phyloP scores from a whole-genome alignment of 257 asterid genomes.

The Osmanthus fragrans region DNA sequence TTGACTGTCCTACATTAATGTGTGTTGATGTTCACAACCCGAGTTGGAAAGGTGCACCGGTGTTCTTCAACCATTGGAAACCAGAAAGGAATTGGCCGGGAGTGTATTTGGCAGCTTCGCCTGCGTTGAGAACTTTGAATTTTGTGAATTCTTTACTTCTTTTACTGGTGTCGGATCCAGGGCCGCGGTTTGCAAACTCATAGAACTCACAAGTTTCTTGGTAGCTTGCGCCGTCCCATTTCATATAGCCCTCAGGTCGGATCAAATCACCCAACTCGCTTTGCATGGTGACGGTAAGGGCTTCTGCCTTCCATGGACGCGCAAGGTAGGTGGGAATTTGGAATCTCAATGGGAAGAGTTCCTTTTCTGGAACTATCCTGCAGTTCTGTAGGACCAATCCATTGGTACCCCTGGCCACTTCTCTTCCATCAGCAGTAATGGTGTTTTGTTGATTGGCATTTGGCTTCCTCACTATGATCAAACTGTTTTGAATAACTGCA shows the following conservation, averaged over 20 bases:
- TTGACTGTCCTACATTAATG: too few relatives aligned
- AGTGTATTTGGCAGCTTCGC: constrained; percentile 19
- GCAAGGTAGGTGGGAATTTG: constrained; percentile 41
- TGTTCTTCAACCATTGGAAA: background rate
- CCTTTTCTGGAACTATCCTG: constrained; percentile 53
- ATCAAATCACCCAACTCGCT: constrained; percentile 59
- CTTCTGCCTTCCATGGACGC: constrained; percentile 52
- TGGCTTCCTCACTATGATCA: constrained; percentile 52
- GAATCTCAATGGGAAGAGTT: constrained; percentile 34
- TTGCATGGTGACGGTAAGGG: constrained; percentile 57
- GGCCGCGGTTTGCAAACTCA: constrained; percentile 62
- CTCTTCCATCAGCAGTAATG: constrained; percentile 69
- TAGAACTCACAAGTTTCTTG: constrained; percentile 31
- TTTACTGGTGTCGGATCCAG: constrained; percentile 37
- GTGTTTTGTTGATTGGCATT: constrained; percentile 46
- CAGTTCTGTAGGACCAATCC: constrained; percentile 73
- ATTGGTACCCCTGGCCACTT: constrained; percentile 20
- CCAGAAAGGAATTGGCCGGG: background rate
- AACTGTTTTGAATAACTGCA: constrained; percentile 55
- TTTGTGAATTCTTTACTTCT: constrained; percentile 33
- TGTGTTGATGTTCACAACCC: background rate
- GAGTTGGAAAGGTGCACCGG: background rate
- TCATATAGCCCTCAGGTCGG: constrained; percentile 52
- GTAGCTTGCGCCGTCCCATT: constrained; percentile 37
- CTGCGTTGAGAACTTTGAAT: constrained; percentile 21